These are phyloP conservation scores for Gynochthodes officinalis DNA, from an alignment of 257 asterid genomes.

Conservation along the genomic window DNA sequence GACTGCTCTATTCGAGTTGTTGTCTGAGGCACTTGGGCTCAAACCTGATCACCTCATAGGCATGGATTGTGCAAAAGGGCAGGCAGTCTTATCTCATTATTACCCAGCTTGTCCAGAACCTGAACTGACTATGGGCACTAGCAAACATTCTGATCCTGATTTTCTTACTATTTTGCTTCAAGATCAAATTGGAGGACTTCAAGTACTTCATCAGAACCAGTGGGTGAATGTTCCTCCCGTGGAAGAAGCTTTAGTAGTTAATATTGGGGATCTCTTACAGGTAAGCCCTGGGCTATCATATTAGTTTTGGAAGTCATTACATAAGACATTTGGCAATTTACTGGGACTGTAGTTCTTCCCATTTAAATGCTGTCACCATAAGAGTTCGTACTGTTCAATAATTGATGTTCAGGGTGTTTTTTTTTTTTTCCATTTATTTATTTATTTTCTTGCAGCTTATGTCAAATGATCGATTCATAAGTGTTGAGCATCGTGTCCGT, in stretches of 20 bases:
- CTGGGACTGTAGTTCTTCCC: background rate
- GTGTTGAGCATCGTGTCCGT: conserved; percentile 40
- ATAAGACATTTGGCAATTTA: background rate
- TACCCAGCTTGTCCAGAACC: conserved; percentile 32
- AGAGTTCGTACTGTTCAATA: background rate
- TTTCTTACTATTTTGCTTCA: conserved; percentile 28
- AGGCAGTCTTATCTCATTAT: conserved; percentile 20
- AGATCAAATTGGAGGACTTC: conserved; percentile 30
- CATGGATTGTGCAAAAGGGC: conserved; percentile 25
- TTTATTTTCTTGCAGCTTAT: conserved; percentile 32
- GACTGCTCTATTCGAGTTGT: conserved; percentile 11
- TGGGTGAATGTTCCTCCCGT: conserved; percentile 31
- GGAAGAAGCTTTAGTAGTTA: conserved; percentile 20
- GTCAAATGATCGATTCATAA: conserved; percentile 42
- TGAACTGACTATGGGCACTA: conserved; percentile 28
- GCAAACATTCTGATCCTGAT: conserved; percentile 22
- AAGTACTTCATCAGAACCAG: conserved; percentile 21
- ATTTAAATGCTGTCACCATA: background rate
- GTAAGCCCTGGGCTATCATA: background rate
- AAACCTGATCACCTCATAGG: conserved; percentile 17
- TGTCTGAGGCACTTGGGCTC: conserved; percentile 28
- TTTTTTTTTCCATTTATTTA: too few relatives aligned
- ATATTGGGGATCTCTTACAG: conserved; percentile 31
- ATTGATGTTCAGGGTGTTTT: too few relatives aligned
- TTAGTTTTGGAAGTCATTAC: background rate